These are phyloP conservation scores for Cordyceps fumosorosea DNA, from an alignment of 2,329 filamentous ascomycete species.

Conservation along the genomic window DNA sequence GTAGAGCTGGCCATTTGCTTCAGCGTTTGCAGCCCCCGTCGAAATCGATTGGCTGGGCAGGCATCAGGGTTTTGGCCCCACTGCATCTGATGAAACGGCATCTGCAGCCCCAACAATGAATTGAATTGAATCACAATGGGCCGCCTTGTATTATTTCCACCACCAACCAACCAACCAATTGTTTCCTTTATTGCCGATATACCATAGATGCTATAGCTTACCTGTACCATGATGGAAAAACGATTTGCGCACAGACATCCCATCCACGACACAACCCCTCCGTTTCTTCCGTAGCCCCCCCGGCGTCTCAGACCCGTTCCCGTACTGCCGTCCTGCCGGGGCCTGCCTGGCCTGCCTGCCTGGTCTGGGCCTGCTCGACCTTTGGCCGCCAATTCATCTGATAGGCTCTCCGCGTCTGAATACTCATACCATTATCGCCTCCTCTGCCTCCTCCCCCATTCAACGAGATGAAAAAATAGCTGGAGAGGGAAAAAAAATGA, in stretches of 20 bases:
- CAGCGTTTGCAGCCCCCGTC: not conserved
- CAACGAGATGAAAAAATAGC: too few species aligned
- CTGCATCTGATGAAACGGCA: not conserved
- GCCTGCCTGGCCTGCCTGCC: not conserved
- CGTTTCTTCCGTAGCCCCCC: not conserved
- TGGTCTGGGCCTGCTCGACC: not conserved
- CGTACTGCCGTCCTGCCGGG: not conserved
- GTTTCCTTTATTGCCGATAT: not conserved
- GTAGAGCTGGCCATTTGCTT: not conserved
- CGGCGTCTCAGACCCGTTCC: not conserved
- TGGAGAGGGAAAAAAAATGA: not conserved
- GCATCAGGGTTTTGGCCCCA: not conserved
- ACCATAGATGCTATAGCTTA: too few species aligned
- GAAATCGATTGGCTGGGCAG: constrained; percentile 3
- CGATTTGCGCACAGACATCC: not conserved
- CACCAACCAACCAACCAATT: not conserved
- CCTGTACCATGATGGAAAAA: not conserved
- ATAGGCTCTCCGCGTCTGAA: not conserved
- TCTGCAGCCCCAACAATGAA: not conserved
- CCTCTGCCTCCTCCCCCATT: too few species aligned
- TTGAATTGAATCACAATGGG: not conserved
- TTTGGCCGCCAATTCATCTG: not conserved
- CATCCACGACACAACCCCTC: not conserved
- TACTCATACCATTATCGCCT: not conserved
- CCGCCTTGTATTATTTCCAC: not conserved